These are phyloP conservation scores for Talaromyces sp. DNA, from an alignment of 2,329 filamentous ascomycete genomes.

Conservation along the genomic window DNA sequence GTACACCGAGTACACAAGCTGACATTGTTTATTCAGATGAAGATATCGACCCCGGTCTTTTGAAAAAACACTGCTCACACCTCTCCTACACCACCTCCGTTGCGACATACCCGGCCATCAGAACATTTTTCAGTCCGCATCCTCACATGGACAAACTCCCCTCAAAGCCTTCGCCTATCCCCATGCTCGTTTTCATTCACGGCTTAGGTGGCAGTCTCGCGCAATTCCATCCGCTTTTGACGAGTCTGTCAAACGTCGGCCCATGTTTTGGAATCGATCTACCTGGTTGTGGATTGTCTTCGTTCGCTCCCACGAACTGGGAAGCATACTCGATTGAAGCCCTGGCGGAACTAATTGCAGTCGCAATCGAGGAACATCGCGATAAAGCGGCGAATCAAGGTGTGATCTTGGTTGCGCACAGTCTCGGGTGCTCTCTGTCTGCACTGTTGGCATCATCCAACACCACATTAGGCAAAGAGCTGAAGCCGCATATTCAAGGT, in stretches of 20 bases:
- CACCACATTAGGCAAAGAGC: constrained; percentile 50
- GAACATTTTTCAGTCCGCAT: constrained; percentile 81
- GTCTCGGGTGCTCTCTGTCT: constrained; percentile 79
- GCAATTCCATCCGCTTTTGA: constrained; percentile 79
- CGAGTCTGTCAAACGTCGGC: constrained; percentile 75
- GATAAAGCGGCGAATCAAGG: constrained; percentile 64
- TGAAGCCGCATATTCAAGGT: constrained; percentile 67
- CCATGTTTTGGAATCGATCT: constrained; percentile 86
- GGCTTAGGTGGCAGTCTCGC: constrained; percentile 88
- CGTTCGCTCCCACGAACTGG: constrained; percentile 68
- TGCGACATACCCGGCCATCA: constrained; percentile 69
- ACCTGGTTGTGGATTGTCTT: constrained; percentile 81
- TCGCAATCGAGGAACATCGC: constrained; percentile 70
- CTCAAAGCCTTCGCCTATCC: constrained; percentile 67
- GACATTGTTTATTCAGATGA: constrained; percentile 25
- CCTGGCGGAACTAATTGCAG: constrained; percentile 70
- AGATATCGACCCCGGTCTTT: constrained; percentile 69
- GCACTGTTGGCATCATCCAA: constrained; percentile 65
- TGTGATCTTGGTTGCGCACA: constrained; percentile 80
- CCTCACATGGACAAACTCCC: constrained; percentile 79
- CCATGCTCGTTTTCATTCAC: constrained; percentile 86
- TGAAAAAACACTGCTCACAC: constrained; percentile 71
- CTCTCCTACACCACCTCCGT: constrained; percentile 68
- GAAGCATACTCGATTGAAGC: constrained; percentile 75
- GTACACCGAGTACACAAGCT: neutral